Base-by-base conservation (phyloP, 345 rosid genomes). In the Jatropha curcas region DNA sequence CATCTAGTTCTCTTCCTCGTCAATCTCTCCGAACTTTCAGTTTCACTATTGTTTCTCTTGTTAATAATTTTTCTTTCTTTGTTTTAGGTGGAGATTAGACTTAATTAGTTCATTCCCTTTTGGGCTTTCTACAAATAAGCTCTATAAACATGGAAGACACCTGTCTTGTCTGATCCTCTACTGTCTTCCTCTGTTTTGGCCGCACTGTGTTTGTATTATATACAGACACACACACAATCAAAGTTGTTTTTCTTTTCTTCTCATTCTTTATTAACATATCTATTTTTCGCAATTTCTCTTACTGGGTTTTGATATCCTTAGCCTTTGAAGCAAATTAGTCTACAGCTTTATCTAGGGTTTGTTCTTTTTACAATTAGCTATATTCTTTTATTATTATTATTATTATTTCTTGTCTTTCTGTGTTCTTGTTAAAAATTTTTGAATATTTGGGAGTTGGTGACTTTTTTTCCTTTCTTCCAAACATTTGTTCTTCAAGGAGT, bases 271-370 rank as follows among this genome's bases (percentile, higher is more conserved):
- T n/a, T n/a, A n/a, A n/a, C n/a, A n/a, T n/a, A n/a, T n/a, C n/a
- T n/a, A n/a, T n/a, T n/a, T n/a, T n/a, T n/a, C n/a, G n/a, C 11
- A 24, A 16, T 0, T 41, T 58, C 4, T 22, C 27, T 48, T 58
- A 33, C 20, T 33, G 45, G 31, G 28, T 43, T 65, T 56, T 45
- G 64, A 61, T n/a, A 27, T 55, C 73, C 67, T 50, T 62, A 58
- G 75, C 68, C 14, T 45, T 58, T 19, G 46, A 50, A 56, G 37
- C 72, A 41, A 41, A 28, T 24, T 73, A 51, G 61, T 55, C 67
- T 48, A 70, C 71, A 50, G 56, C 60, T 76, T 71, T 28, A 45
- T 59, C 73, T 68, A 77, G 69, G 71, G 22, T 73, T 68, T 67
- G 31, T 39, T 55, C 10, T 39, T 48, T 8, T 10, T 71, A 28